Percentiles rank a stretch among this genome's conserved stretches.
phyloP scores from a whole-genome alignment of 495 filamentous ascomycete species.

The Cercophora newfieldiana region DNA sequence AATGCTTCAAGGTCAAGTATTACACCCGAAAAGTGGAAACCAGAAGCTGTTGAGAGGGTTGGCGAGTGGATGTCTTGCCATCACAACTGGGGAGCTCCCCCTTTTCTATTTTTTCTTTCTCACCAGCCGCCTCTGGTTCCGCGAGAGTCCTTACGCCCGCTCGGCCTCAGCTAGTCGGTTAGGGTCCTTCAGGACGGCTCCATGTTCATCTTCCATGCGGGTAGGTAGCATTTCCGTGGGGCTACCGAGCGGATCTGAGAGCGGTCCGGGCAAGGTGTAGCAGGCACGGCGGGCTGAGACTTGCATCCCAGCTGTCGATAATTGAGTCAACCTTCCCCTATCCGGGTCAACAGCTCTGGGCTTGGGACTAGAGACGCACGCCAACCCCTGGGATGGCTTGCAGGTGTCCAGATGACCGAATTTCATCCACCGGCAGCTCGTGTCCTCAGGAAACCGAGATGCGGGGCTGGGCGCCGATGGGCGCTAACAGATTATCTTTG shows the following conservation, averaged over 20 bases:
- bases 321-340: conserved; percentile 3
- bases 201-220: neutral
- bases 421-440: conserved; percentile 1
- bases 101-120: conserved; percentile 2
- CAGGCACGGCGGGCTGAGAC: conserved; percentile 1
- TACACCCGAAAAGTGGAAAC: too few relatives aligned
- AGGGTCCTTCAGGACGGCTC: neutral
- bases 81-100: neutral
- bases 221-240: neutral
- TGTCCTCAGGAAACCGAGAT: neutral
- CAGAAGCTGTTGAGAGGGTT: neutral
- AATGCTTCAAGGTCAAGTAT: too few relatives aligned
- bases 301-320: conserved; percentile 4
- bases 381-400: conserved; percentile 1
- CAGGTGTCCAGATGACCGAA: neutral
- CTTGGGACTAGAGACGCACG: neutral
- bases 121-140: neutral
- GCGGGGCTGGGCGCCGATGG: neutral
- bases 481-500: neutral
- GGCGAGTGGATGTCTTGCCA: neutral
- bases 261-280: neutral
- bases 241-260: neutral
- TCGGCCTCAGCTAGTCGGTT: neutral
- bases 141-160: neutral
- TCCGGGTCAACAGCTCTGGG: neutral